phyloP scores from a whole-genome alignment of 768 basidiomycete genomes.

The Mycena vitilis region DNA sequence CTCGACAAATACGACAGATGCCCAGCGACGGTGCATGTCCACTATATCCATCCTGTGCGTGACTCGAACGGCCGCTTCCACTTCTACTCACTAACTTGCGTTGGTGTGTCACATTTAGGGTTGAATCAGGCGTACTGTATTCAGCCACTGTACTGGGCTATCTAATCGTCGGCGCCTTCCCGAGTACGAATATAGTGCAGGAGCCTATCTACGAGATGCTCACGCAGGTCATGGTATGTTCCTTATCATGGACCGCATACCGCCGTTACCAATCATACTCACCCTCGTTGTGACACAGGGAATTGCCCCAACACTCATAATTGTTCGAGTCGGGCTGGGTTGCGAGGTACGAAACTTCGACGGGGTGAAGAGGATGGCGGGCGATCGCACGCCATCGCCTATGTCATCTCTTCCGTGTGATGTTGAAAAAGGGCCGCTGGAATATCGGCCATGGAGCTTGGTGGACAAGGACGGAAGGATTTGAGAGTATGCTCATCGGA shows the following conservation, averaged over 20 bases:
- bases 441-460: no score
- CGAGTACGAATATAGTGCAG: neutral
- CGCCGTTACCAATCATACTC: neutral
- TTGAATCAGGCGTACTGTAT: slow-evolving; percentile 48
- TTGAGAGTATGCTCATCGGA: no score
- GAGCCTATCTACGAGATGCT: slow-evolving; percentile 38
- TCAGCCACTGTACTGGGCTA: slow-evolving; percentile 43
- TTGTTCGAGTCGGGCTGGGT: slow-evolving; percentile 46
- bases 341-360: slow-evolving; percentile 20
- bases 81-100: neutral
- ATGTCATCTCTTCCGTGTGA: no score
- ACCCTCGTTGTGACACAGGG: slow-evolving; percentile 34
- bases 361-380: no score
- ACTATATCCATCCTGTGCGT: slow-evolving; percentile 46
- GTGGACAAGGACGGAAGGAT: no score
- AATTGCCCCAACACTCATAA: slow-evolving; percentile 47
- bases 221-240: slow-evolving; percentile 44
- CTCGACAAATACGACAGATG: slow-evolving; percentile 31
- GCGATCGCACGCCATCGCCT: no score
- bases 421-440: no score
- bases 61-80: slow-evolving; percentile 1
- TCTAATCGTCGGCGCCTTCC: slow-evolving; percentile 23
- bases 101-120: slow-evolving; percentile 29
- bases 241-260: neutral
- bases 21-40: slow-evolving; percentile 42